phyloP scores from a whole-genome alignment of 805 yeast species.

The Candida arabinofermentans region DNA sequence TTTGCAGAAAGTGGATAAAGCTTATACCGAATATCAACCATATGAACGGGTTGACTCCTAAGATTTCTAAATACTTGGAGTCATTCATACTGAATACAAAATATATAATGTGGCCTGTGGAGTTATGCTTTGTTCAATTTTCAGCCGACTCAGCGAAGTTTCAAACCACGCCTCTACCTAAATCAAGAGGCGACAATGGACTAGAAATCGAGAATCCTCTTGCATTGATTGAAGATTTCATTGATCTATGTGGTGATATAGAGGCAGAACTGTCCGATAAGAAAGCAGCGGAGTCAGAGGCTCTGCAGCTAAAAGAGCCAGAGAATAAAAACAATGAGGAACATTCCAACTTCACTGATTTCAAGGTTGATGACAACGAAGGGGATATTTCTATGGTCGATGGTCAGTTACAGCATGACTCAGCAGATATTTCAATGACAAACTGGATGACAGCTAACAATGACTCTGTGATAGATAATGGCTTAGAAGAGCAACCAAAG shows the following conservation, averaged over 20 bases:
- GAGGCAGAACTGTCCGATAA: constrained; percentile 5
- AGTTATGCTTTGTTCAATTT: constrained; percentile 57
- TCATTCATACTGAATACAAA: constrained; percentile 36
- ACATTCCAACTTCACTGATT: too few relatives aligned
- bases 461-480: background rate
- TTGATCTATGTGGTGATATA: constrained; percentile 16
- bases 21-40: constrained; percentile 65
- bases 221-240: constrained; percentile 26
- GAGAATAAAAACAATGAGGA: background rate
- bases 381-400: background rate
- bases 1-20: constrained; percentile 52
- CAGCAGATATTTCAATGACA: background rate
- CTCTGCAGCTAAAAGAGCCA: background rate
- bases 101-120: constrained; percentile 69
- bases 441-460: background rate
- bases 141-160: constrained; percentile 25
- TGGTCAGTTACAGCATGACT: background rate
- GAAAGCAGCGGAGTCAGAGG: constrained; percentile 3
- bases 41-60: constrained; percentile 64
- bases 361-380: background rate
- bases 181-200: background rate
- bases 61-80: constrained; percentile 50
- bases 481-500: constrained; percentile 1
- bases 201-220: constrained; percentile 23
- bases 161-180: background rate